Evolutionary conservation across 2,329 filamentous ascomycete genomes (phyloP).

Genomic region (Hypoxylon sp.): DNA sequence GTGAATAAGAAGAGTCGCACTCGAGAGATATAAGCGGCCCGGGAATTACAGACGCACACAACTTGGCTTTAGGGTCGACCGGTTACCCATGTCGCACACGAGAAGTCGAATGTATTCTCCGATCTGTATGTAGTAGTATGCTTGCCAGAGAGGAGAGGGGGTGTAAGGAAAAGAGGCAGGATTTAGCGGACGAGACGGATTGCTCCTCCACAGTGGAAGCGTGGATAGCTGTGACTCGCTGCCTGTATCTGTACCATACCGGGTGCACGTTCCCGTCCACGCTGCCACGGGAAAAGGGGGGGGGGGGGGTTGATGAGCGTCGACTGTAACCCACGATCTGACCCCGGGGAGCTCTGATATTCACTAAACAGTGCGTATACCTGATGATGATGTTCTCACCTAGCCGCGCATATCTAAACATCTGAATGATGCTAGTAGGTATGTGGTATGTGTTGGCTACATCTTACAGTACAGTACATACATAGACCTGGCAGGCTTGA

Average conservation of each 20-base stretch:
- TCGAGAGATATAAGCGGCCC: neutral
- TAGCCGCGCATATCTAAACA: neutral
- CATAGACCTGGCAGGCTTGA: too few relatives aligned
- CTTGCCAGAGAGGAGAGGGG: neutral
- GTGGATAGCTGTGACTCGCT: neutral
- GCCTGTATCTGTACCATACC: neutral
- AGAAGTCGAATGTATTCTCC: constrained; percentile 28
- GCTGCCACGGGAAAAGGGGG: neutral
- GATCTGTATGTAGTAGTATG: constrained; percentile 23
- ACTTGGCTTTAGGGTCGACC: neutral
- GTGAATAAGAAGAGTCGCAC: neutral
- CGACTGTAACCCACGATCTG: constrained; percentile 18
- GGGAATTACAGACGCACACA: neutral
- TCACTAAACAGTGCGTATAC: neutral
- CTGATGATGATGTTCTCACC: neutral
- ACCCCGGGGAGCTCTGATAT: neutral
- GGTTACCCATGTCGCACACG: neutral
- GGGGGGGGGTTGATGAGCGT: neutral
- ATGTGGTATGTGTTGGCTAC: too few relatives aligned
- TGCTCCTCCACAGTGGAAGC: neutral
- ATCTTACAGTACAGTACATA: too few relatives aligned
- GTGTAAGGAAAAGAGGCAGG: constrained; percentile 14
- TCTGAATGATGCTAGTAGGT: too few relatives aligned
- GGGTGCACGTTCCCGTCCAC: neutral
- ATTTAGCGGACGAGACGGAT: constrained; percentile 22